These are phyloP conservation scores for Trametes hirsuta DNA, from an alignment of 1,284 basidiomycete genomes.

Conservation along the genomic window DNA sequence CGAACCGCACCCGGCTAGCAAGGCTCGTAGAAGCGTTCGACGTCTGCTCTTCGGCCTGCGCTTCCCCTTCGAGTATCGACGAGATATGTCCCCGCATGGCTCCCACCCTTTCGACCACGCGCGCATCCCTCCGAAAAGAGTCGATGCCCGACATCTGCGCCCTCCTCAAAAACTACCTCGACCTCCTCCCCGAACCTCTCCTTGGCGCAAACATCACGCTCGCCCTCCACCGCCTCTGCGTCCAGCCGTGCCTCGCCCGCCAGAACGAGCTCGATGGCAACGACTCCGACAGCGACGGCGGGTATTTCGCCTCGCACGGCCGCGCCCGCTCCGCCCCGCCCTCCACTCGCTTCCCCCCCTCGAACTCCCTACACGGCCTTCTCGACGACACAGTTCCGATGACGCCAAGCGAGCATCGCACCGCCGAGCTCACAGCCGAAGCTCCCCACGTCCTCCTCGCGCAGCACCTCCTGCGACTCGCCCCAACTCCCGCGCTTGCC, in stretches of 20 bases:
- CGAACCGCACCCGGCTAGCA: slow-evolving; percentile 39
- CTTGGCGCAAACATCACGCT: slow-evolving; percentile 47
- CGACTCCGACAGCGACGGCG: slow-evolving; percentile 2
- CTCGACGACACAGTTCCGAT: background rate
- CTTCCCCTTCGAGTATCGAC: slow-evolving; percentile 18
- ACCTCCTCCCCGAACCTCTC: slow-evolving; percentile 56
- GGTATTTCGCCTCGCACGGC: slow-evolving; percentile 5
- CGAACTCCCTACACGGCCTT: background rate
- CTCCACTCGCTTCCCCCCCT: background rate
- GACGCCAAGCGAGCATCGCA: slow-evolving; percentile 15
- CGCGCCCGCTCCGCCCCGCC: slow-evolving; percentile 7
- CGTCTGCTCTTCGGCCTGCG: slow-evolving; percentile 13
- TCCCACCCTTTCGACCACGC: slow-evolving; percentile 14
- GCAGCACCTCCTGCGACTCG: slow-evolving; percentile 60
- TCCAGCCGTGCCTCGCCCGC: slow-evolving; percentile 44
- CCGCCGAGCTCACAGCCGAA: slow-evolving; percentile 26
- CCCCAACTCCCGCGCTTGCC: slow-evolving; percentile 58
- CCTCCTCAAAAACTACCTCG: slow-evolving; percentile 60
- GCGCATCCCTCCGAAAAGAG: slow-evolving; percentile 48
- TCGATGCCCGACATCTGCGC: slow-evolving; percentile 61
- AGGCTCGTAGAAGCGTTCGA: slow-evolving; percentile 44
- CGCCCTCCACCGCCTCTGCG: slow-evolving; percentile 56
- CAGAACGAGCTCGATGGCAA: slow-evolving; percentile 23
- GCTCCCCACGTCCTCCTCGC: slow-evolving; percentile 45
- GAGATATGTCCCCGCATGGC: slow-evolving; percentile 8